A percentile compares a stretch with the other conserved stretches of the same genome.
Conservation (phyloP, 441 rosid genomes). For the Gossypium davidsonii region DNA sequence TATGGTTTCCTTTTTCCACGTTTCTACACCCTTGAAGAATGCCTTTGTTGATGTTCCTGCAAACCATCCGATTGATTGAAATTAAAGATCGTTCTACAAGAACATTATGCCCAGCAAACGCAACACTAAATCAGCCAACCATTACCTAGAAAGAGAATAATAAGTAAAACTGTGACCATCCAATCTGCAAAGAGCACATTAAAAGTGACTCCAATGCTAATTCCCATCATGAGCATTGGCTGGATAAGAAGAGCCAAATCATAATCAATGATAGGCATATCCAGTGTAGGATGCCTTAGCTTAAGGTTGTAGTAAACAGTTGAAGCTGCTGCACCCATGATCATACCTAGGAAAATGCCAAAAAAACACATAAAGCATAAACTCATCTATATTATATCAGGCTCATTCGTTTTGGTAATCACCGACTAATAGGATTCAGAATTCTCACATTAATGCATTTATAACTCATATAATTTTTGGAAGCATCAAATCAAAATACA, state of each 20-base stretch:
- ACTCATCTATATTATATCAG: background rate
- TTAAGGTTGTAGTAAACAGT: background rate
- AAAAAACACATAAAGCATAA: background rate
- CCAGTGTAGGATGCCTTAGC: background rate
- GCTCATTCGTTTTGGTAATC: background rate
- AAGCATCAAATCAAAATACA: too few species aligned
- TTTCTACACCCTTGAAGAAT: conserved; percentile 59
- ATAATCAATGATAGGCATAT: background rate
- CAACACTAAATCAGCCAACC: background rate
- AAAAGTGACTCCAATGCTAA: conserved; percentile 61
- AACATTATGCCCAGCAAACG: background rate
- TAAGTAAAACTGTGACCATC: conserved; percentile 67
- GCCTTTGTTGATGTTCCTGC: conserved; percentile 63
- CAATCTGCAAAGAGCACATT: conserved; percentile 64
- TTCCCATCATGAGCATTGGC: conserved; percentile 29
- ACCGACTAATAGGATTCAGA: too few species aligned
- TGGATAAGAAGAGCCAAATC: background rate
- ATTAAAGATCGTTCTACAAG: background rate
- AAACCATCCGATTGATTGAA: conserved; percentile 8
- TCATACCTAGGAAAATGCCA: background rate
- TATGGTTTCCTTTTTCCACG: conserved; percentile 64
- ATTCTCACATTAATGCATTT: too few species aligned
- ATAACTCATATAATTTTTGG: too few species aligned
- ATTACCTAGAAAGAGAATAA: conserved; percentile 58
- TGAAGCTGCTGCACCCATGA: background rate